Evolutionary conservation across 139 green algal species (phyloP), one percentile per base, ranked within the genome.

Genomic region (Monoraphidium neglectum): DNA sequence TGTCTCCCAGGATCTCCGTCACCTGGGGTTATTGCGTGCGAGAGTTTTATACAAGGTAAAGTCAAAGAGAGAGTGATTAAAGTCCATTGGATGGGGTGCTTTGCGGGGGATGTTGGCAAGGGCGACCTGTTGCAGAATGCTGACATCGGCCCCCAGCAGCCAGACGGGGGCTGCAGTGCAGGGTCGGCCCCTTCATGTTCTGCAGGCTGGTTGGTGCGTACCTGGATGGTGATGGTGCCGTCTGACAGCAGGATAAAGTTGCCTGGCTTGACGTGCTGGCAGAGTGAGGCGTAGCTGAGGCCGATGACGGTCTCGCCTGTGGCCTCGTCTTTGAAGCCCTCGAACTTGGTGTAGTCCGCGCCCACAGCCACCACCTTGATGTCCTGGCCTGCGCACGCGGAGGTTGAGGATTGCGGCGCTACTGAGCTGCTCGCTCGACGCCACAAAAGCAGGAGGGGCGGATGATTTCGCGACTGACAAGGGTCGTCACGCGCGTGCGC

Each of bases 181-280:
- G n/a, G n/a, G n/a, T n/a, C n/a, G n/a, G n/a, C n/a, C n/a, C n/a
- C n/a, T n/a, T n/a, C n/a, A n/a, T n/a, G n/a, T n/a, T n/a, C n/a
- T n/a, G 35, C 59, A 16, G n/a, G n/a, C n/a, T n/a, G n/a, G n/a
- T n/a, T n/a, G 60, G 60, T 35, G 13, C 60, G n/a, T 68, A 80
- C 85, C 79, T 89, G 60, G 32, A 91, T 83, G 35, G 66, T 74
- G 26, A 93, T 81, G 24, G 77, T 87, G 32, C 89, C 89, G 68
- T 94, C 89, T 36, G 86, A 86, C 37, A 93, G 47, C 23, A 93
- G 85, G 37, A 94, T 91, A 36, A 54, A 61, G 59, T 85, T 90
- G 40, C 89, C 89, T 2, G 84, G 72, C 30, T 79, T 83, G 46
- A 90, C 65, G 35, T 66, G 79, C 38, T 68, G 32, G 77, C 83